Evolutionary conservation across 139 green algal species (phyloP).

Genomic region (Haematococcus sp.): DNA sequence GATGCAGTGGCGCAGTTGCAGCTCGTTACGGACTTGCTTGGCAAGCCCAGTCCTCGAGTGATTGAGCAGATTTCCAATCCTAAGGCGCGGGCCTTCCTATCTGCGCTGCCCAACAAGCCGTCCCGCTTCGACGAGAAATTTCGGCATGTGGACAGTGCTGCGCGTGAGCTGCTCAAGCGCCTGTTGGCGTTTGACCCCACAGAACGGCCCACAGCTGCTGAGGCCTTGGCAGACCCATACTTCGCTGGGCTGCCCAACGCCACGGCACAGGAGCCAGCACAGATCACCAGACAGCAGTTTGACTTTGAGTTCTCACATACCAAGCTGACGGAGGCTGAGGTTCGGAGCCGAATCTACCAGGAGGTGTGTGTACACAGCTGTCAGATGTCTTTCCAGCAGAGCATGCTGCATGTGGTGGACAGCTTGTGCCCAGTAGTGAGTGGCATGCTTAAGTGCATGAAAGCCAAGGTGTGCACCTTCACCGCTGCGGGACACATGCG

Average conservation of each 20-base stretch:
- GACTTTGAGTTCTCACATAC: constrained; percentile 25
- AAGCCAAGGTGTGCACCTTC: no score
- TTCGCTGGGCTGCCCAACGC: constrained; percentile 45
- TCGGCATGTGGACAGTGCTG: constrained; percentile 43
- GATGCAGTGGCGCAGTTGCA: constrained; percentile 37
- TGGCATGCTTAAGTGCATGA: no score
- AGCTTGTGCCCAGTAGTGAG: no score
- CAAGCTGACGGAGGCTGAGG: constrained; percentile 21
- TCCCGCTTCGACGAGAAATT: constrained; percentile 26
- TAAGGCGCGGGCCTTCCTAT: constrained; percentile 29
- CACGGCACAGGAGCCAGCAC: constrained; percentile 4
- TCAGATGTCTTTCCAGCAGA: no score
- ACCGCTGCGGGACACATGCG: no score
- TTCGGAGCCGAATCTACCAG: constrained; percentile 35
- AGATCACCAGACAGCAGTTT: constrained; percentile 17
- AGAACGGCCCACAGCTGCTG: constrained; percentile 63
- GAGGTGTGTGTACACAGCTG: constrained; percentile 23
- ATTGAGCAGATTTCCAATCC: constrained; percentile 32
- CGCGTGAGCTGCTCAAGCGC: constrained; percentile 53
- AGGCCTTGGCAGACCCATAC: constrained; percentile 71
- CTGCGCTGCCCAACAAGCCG: constrained; percentile 24
- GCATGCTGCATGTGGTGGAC: no score
- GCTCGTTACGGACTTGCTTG: constrained; percentile 40
- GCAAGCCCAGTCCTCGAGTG: constrained; percentile 19
- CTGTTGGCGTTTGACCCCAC: constrained; percentile 76